Evolutionary conservation across 2,329 filamentous ascomycete species (phyloP).

Genomic region (Pseudogymnoascus sp.): DNA sequence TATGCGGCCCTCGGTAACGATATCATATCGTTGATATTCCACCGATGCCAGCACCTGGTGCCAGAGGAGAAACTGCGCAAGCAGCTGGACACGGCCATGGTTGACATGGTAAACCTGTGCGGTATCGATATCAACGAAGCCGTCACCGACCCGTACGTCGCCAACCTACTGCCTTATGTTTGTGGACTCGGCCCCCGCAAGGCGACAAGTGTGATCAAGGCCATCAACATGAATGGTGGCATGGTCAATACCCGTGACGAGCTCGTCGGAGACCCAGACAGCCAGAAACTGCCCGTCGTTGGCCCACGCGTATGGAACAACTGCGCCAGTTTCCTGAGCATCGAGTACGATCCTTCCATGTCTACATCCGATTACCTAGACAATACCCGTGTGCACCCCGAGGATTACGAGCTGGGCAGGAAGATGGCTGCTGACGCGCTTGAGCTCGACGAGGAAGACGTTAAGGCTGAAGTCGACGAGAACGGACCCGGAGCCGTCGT

Average conservation of each 20-base stretch:
- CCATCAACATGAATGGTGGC: slow-evolving; percentile 85
- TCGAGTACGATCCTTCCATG: slow-evolving; percentile 78
- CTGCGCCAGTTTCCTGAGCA: slow-evolving; percentile 88
- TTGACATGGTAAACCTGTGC: slow-evolving; percentile 95
- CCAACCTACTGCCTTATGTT: slow-evolving; percentile 82
- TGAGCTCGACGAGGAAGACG: slow-evolving; percentile 94
- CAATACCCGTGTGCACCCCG: slow-evolving; percentile 92
- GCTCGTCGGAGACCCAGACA: slow-evolving; percentile 79
- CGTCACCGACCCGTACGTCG: slow-evolving; percentile 68
- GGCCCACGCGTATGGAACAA: slow-evolving; percentile 92
- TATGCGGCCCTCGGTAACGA: slow-evolving; percentile 90
- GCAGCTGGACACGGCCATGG: slow-evolving; percentile 89
- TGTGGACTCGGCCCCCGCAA: slow-evolving; percentile 89
- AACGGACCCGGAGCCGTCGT: slow-evolving; percentile 86
- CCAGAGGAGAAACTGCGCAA: slow-evolving; percentile 80
- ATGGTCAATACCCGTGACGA: slow-evolving; percentile 76
- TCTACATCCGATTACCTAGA: slow-evolving; percentile 84
- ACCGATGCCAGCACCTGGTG: slow-evolving; percentile 80
- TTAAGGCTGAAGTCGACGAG: slow-evolving; percentile 87
- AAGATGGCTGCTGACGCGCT: slow-evolving; percentile 98
- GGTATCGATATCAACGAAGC: slow-evolving; percentile 94
- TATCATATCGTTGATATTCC: slow-evolving; percentile 77
- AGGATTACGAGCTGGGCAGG: slow-evolving; percentile 94
- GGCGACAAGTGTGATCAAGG: slow-evolving; percentile 74
- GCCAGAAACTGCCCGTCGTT: slow-evolving; percentile 68